Conservation (phyloP, 2,329 filamentous ascomycete genomes). For the Colletotrichum sp. region DNA sequence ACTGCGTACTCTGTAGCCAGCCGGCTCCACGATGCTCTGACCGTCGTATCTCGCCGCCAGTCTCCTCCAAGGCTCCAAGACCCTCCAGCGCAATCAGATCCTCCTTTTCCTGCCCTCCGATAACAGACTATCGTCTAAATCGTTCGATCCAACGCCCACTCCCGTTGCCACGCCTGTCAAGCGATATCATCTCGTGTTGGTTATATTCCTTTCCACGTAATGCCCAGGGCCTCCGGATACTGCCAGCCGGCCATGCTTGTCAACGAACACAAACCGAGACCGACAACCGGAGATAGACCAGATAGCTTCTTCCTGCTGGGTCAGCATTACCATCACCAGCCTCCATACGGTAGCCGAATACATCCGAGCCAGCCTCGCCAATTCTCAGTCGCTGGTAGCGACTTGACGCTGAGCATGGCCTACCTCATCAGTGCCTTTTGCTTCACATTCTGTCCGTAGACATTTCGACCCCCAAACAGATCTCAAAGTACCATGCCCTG, state of each 20-base stretch:
- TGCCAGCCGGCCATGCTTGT: neutral
- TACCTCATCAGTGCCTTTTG: neutral
- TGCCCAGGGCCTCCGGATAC: neutral
- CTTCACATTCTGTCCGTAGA: neutral
- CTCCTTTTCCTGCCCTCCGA: neutral
- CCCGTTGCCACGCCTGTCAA: neutral
- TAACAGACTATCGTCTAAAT: conserved; percentile 1
- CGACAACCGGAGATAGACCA: neutral
- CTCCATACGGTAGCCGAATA: neutral
- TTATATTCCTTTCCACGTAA: neutral
- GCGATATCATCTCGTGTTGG: conserved; percentile 1
- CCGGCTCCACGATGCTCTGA: conserved; percentile 3
- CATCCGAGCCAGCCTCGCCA: neutral
- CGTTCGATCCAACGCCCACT: neutral
- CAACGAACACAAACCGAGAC: neutral
- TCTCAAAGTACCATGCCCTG: neutral
- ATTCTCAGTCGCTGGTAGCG: neutral
- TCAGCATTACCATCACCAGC: neutral
- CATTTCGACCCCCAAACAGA: neutral
- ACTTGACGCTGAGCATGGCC: neutral
- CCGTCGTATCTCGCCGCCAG: neutral
- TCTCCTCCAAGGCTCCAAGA: neutral
- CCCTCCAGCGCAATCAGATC: neutral
- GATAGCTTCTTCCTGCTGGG: neutral
- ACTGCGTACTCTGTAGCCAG: neutral